Base-by-base conservation (phyloP, 208 protist genomes). In the Leishmania tropica region DNA sequence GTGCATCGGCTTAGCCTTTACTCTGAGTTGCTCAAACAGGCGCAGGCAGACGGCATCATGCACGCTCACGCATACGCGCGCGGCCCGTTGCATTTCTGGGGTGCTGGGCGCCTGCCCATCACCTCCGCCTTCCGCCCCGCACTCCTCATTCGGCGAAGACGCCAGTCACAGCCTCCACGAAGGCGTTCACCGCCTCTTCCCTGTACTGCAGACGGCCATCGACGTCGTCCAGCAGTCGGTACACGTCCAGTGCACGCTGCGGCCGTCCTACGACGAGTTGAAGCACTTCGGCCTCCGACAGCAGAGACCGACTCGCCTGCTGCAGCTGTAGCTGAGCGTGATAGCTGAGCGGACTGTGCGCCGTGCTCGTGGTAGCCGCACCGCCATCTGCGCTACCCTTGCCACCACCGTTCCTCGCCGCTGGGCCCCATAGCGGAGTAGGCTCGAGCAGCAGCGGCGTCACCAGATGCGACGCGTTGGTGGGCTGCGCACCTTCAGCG, bases 221-320 rank as follows among this genome's bases (percentile, higher is more conserved):
- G 15, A 96, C 58, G 48, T 89, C 76, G n/a, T 96, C 92, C 45
- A 96, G 53, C 58, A 95, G 65, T 24, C 89, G 89, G 74, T 93
- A 89, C 72, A 96, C 86, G 31, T 96, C 89, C 37, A 96, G 75
- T 54, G 79, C 72, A 2, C 76, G 75, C 68, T 81, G 83, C 58
- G 93, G 93, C 37, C 87, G 81, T 1, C 83, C 90, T 58, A 91
- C 88, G 17, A 96, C 88, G 28, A 96, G 83, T 37, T 85, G 89
- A 37, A 96, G 11, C 42, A 96, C 80, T 76, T 96, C 93, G 6
- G 85, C 64, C 24, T 85, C 79, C 2, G 88, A 89, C 83, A 94
- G 81, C 7, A 84, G 80, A 0, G 70, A 62, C n/a, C 47, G 76
- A 72, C 65, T 3, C 54, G n/a, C 24, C 58, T 75, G 81, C 62